Evolutionary conservation across 441 rosid genomes (phyloP), one percentile per base, ranked within the genome.

Genomic region (Adansonia rubrostipa): DNA sequence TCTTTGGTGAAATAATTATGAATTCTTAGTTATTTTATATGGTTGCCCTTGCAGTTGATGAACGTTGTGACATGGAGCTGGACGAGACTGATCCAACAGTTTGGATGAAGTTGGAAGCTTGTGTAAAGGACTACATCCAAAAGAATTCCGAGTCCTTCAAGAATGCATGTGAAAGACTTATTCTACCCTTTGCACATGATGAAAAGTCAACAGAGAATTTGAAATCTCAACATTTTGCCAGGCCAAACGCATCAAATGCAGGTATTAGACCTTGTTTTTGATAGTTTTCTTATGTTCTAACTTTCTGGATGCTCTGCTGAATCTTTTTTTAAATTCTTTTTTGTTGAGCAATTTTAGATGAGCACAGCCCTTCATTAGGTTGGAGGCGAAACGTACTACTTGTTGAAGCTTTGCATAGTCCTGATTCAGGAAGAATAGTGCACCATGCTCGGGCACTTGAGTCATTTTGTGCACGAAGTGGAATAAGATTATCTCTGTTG

Each of bases 61-160:
- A 96, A 84, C 92, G 98, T 36, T 94, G 94, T 84, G 98, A 87
- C 71, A 96, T 96, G 99, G 99, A 96, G 83, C 89, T 96, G 80
- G 99, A 96, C 83, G 99, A 96, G 84, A 96, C 99, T 82, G 99
- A 96, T 88, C 99, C 99, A 61, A 89, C 99, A 51, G 85, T 91
- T 69, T 96, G 99, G 99, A 84, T 81, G 64, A 94, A 94, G 85
- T 79, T 96, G 87, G 99, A 96, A 91, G 93, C 92, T 81, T 90
- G 94, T 70, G 86, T 92, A 53, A 87, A 90, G 50, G 98, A 96
- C 83, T 96, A 92, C 81, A 88, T 94, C 42, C 91, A 90, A 76
- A 83, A 79, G 42, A 96, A 92, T 86, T 82, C 96, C 5, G 90
- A 85, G 78, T 84, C 90, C 51, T 83, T 96, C 61, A 92, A 93